phyloP scores from a whole-genome alignment of 2,329 filamentous ascomycete genomes.

The Cladophialophora bantiana region DNA sequence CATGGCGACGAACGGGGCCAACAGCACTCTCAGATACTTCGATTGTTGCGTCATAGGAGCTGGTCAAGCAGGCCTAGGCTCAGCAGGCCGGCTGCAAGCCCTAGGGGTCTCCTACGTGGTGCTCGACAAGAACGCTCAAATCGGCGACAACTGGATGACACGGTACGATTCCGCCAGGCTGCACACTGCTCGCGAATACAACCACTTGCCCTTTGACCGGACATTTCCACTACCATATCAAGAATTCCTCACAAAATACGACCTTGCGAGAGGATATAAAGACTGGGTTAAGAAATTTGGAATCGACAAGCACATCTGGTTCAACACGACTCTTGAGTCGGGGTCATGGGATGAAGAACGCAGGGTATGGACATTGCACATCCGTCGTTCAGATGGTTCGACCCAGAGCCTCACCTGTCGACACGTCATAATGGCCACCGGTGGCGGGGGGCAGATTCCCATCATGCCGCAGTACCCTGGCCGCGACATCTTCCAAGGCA shows the following conservation, averaged over 20 bases:
- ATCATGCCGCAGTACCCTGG: constrained; percentile 39
- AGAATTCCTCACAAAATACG: constrained; percentile 41
- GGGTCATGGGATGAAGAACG: constrained; percentile 50
- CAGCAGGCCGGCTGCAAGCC: constrained; percentile 54
- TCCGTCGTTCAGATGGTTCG: constrained; percentile 38
- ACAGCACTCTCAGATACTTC: constrained; percentile 31
- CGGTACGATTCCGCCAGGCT: constrained; percentile 56
- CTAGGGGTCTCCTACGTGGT: constrained; percentile 53
- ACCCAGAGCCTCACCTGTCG: constrained; percentile 13
- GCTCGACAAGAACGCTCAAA: constrained; percentile 53
- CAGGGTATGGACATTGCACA: constrained; percentile 50
- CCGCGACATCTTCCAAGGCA: constrained; percentile 48
- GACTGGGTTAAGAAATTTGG: constrained; percentile 40
- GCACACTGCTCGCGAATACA: constrained; percentile 32
- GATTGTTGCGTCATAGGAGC: constrained; percentile 49
- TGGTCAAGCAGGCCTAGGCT: constrained; percentile 55
- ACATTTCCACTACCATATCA: constrained; percentile 41
- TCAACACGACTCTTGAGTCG: constrained; percentile 49
- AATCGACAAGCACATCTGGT: constrained; percentile 52
- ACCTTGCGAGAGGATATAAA: constrained; percentile 37
- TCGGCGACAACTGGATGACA: constrained; percentile 57
- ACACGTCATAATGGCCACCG: constrained; percentile 27
- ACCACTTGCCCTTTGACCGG: constrained; percentile 42
- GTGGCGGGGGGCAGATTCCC: constrained; percentile 27
- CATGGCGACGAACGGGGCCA: background rate